Evolutionary conservation across 2,329 filamentous ascomycete species (phyloP).

Genomic region (Scleromitrula shiraiana): DNA sequence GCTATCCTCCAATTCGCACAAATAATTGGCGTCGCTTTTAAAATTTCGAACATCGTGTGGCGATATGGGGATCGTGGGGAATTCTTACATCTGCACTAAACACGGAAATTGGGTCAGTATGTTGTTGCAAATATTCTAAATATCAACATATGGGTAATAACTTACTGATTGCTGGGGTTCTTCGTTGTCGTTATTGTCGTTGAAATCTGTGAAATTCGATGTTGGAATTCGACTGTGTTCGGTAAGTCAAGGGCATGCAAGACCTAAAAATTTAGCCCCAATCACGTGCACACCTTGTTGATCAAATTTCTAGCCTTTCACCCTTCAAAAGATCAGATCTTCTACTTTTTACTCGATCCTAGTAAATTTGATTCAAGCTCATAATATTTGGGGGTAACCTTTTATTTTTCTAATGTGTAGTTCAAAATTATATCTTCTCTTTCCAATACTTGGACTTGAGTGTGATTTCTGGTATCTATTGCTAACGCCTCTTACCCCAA

Average conservation of each 20-base stretch:
- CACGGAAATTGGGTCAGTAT: slow-evolving; percentile 30
- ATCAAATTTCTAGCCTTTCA: too few species aligned
- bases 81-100: slow-evolving; percentile 84
- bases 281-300: background rate
- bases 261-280: background rate
- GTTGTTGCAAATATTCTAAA: background rate
- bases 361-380: too few species aligned
- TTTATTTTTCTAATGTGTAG: too few species aligned
- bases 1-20: slow-evolving; percentile 8
- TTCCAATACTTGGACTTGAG: too few species aligned
- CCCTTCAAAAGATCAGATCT: too few species aligned
- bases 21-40: background rate
- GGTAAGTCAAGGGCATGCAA: background rate
- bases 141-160: slow-evolving; percentile 19
- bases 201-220: slow-evolving; percentile 12
- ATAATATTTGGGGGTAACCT: too few species aligned
- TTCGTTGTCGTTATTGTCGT: slow-evolving; percentile 21
- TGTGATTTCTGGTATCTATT: too few species aligned
- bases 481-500: too few species aligned
- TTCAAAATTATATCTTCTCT: too few species aligned
- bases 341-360: too few species aligned
- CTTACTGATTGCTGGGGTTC: slow-evolving; percentile 45
- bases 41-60: slow-evolving; percentile 11
- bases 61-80: slow-evolving; percentile 17
- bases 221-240: background rate